phyloP scores from a whole-genome alignment of 2,329 filamentous ascomycete genomes.

The Chrysoporthe cubensis region DNA sequence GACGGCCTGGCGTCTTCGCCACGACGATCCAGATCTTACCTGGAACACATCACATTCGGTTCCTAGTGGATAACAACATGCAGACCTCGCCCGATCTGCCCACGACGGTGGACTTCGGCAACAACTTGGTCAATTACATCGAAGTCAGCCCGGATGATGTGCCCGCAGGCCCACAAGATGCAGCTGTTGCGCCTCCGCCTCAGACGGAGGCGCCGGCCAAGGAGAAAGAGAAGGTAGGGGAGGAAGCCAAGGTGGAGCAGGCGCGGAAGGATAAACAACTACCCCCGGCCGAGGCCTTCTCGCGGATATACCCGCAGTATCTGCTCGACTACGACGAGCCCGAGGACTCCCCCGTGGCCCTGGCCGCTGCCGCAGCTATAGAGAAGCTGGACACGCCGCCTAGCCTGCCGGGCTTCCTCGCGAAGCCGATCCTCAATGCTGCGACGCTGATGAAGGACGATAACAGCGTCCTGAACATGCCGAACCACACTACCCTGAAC shows the following conservation, averaged over 20 bases:
- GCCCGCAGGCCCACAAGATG: conserved; percentile 39
- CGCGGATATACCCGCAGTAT: conserved; percentile 78
- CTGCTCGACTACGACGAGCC: conserved; percentile 84
- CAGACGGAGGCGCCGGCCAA: conserved; percentile 37
- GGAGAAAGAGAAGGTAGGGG: conserved; percentile 32
- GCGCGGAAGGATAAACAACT: conserved; percentile 59
- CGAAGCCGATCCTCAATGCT: conserved; percentile 92
- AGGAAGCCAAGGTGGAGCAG: conserved; percentile 48
- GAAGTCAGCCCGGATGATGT: conserved; percentile 83
- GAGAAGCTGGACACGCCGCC: conserved; percentile 83
- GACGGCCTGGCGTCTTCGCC: conserved; percentile 67
- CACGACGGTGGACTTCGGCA: conserved; percentile 96
- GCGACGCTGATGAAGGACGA: conserved; percentile 94
- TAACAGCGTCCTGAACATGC: conserved; percentile 94
- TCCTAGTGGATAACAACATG: conserved; percentile 94
- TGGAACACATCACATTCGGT: conserved; percentile 95
- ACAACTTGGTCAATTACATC: conserved; percentile 97
- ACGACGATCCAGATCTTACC: conserved; percentile 83
- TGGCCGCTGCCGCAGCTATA: conserved; percentile 74
- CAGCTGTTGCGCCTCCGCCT: conserved; percentile 36
- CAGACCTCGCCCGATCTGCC: conserved; percentile 83
- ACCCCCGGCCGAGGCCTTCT: conserved; percentile 64
- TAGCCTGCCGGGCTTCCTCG: conserved; percentile 84
- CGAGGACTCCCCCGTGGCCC: conserved; percentile 76
- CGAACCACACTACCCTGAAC: conserved; percentile 95